These are phyloP conservation scores for Lactifluus piperatus DNA, from an alignment of 768 basidiomycete genomes.

Conservation along the genomic window DNA sequence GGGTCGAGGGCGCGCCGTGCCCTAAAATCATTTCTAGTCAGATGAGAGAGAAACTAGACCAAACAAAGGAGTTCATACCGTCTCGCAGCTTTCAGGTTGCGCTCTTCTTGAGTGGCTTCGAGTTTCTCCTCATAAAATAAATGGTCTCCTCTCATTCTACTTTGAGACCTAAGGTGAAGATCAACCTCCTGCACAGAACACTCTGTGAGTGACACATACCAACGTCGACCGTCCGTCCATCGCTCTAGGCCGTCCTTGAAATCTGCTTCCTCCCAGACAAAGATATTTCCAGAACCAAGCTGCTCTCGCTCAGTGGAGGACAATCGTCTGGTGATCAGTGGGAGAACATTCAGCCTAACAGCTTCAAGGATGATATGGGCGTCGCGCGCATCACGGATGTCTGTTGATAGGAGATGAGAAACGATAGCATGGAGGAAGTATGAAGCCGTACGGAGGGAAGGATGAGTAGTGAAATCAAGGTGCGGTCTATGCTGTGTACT, in stretches of 20 bases:
- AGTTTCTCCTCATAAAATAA: slow-evolving; percentile 81
- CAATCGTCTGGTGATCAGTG: slow-evolving; percentile 64
- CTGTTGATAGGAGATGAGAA: slow-evolving; percentile 29
- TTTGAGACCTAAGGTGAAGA: slow-evolving; percentile 55
- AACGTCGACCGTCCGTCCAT: slow-evolving; percentile 78
- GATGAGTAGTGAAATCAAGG: slow-evolving; percentile 16
- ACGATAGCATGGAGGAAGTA: neutral
- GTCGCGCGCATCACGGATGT: slow-evolving; percentile 72
- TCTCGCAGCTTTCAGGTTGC: slow-evolving; percentile 70
- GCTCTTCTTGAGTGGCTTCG: slow-evolving; percentile 70
- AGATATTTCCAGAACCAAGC: slow-evolving; percentile 63
- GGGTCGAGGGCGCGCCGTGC: slow-evolving; percentile 56
- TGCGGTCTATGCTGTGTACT: slow-evolving; percentile 7
- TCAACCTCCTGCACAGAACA: neutral
- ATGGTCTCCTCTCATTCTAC: slow-evolving; percentile 76
- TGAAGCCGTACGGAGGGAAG: slow-evolving; percentile 14
- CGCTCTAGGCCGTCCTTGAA: slow-evolving; percentile 52
- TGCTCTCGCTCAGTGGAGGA: slow-evolving; percentile 61
- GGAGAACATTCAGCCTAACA: slow-evolving; percentile 59
- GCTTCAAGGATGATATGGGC: slow-evolving; percentile 72
- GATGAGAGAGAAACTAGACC: neutral
- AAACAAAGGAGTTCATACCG: slow-evolving; percentile 36
- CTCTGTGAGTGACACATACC: slow-evolving; percentile 33
- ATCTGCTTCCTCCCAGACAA: slow-evolving; percentile 82
- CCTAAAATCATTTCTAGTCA: slow-evolving; percentile 26